These are phyloP conservation scores for Moricandia moricandioides DNA, from an alignment of 345 rosid genomes.

Conservation along the genomic window DNA sequence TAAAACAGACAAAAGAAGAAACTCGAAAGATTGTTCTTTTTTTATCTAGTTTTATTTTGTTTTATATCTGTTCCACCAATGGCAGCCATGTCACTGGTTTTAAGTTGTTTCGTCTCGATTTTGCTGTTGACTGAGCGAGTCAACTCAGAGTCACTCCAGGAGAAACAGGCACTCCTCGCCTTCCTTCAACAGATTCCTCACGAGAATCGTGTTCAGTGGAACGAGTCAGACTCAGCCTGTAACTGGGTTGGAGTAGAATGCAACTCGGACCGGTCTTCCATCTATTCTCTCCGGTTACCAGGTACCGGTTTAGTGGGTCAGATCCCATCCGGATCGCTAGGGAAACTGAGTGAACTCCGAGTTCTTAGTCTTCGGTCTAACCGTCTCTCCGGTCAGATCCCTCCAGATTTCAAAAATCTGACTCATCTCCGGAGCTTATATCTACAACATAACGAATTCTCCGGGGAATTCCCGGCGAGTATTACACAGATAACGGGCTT, in stretches of 20 bases:
- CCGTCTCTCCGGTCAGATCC: constrained; percentile 75
- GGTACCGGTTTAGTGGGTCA: constrained; percentile 77
- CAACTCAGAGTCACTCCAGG: constrained; percentile 62
- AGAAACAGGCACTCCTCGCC: constrained; percentile 78
- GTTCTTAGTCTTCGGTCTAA: constrained; percentile 87
- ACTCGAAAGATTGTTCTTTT: constrained; percentile 4
- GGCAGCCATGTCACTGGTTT: constrained; percentile 34
- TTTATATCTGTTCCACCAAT: constrained; percentile 25
- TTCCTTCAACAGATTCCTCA: constrained; percentile 60
- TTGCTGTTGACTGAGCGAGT: constrained; percentile 43
- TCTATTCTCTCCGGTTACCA: constrained; percentile 72
- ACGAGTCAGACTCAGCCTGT: constrained; percentile 67
- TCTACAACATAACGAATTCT: constrained; percentile 59
- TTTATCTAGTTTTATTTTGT: background rate
- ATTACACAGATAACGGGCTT: constrained; percentile 55
- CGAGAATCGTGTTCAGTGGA: constrained; percentile 77
- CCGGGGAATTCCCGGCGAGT: constrained; percentile 64
- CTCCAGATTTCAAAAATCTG: constrained; percentile 74
- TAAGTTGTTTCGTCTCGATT: constrained; percentile 25
- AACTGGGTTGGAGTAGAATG: constrained; percentile 83
- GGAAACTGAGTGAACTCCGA: constrained; percentile 68
- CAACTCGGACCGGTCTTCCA: constrained; percentile 50
- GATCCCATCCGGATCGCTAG: constrained; percentile 65
- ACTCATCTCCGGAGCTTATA: constrained; percentile 71
- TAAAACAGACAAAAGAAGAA: constrained; percentile 8